Evolutionary conservation across 73 alveolate species (phyloP).

Genomic region (Breviolum minutum): DNA sequence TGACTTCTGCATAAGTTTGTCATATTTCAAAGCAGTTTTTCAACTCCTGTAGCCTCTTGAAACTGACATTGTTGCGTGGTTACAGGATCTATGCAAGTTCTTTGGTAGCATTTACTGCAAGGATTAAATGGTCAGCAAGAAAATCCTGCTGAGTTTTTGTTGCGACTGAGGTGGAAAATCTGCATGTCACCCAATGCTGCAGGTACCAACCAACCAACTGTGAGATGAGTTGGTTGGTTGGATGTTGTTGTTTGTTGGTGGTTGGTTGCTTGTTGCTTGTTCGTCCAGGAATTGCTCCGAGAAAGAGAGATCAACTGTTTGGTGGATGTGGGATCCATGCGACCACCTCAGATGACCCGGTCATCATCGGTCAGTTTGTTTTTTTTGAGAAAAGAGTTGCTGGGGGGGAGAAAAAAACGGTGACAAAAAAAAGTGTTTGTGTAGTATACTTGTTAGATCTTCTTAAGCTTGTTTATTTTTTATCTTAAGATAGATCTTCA

Average conservation of each 20-base stretch:
- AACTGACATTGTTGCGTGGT: neutral
- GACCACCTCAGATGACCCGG: neutral
- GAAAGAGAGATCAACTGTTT: slow-evolving; percentile 29
- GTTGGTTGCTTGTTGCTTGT: too few species aligned
- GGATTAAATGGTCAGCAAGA: neutral
- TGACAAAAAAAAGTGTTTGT: too few species aligned
- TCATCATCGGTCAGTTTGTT: neutral
- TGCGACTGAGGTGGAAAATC: neutral
- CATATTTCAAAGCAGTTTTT: neutral
- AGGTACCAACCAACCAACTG: neutral
- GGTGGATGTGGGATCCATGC: slow-evolving; percentile 68
- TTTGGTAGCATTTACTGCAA: neutral
- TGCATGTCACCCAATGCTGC: slow-evolving; percentile 4
- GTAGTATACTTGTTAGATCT: too few species aligned
- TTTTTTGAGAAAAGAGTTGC: too few species aligned
- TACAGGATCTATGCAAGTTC: neutral
- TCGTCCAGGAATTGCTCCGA: neutral
- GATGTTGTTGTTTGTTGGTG: too few species aligned
- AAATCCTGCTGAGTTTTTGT: neutral
- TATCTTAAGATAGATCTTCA: too few species aligned
- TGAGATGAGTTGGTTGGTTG: too few species aligned
- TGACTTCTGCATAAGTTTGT: too few species aligned
- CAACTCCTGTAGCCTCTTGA: neutral
- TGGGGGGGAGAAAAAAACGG: too few species aligned
- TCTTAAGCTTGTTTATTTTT: too few species aligned